Conservation (phyloP, 257 asterid genomes). For the Gardenia jasminoides region DNA sequence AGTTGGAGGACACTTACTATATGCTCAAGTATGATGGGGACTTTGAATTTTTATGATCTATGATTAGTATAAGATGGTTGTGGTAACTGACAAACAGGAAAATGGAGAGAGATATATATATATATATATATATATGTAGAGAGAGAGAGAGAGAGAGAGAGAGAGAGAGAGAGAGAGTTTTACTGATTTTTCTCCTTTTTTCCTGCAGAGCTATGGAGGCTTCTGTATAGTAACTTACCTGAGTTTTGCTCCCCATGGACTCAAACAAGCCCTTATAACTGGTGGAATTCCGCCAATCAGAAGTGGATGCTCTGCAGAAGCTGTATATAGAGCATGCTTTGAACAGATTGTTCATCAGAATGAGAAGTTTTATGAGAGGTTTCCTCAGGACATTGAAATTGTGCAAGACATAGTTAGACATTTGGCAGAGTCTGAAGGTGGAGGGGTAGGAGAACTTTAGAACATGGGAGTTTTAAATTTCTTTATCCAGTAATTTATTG, state of each 20-base stretch:
- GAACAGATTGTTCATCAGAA: conserved; percentile 71
- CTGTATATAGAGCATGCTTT: conserved; percentile 80
- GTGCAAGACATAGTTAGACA: conserved; percentile 66
- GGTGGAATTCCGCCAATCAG: conserved; percentile 94
- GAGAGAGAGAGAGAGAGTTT: neutral
- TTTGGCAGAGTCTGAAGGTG: conserved; percentile 80
- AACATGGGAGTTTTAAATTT: conserved; percentile 4
- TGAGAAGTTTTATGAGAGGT: conserved; percentile 72
- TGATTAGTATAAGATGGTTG: neutral
- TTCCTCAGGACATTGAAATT: conserved; percentile 70
- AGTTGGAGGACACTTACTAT: neutral
- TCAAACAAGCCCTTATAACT: conserved; percentile 86
- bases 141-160: neutral
- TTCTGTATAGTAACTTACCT: conserved; percentile 91
- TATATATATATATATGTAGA: too few relatives aligned
- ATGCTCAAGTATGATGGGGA: neutral
- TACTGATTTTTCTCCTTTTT: neutral
- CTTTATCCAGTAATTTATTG: conserved; percentile 2
- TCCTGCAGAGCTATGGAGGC: conserved; percentile 94
- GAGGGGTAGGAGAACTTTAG: conserved; percentile 69
- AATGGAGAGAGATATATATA: neutral
- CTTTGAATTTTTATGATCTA: neutral
- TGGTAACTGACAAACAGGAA: neutral
- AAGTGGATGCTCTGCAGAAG: conserved; percentile 75
- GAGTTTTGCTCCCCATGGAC: conserved; percentile 94